Evolutionary conservation across 495 filamentous ascomycete genomes (phyloP), one percentile per base, ranked within the genome.

Genomic region (Hypoxylon subgilvum): DNA sequence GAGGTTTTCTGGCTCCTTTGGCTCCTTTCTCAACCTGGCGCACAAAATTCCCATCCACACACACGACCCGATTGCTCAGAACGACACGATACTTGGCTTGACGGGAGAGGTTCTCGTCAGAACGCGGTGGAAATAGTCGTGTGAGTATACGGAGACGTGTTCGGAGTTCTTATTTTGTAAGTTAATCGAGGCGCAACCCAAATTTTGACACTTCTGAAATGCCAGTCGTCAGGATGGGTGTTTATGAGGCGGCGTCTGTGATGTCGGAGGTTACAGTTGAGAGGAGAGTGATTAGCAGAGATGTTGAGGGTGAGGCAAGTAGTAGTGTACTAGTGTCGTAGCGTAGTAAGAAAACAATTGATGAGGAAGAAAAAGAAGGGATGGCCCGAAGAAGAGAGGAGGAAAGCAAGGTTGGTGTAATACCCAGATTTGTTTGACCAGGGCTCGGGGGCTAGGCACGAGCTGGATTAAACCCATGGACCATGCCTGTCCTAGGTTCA

Each of bases 381-480:
- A 61, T 61, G 53, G 64, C 36, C n/a, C n/a, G n/a, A n/a, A n/a
- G 58, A 23, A 51, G 27, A 56, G 54, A 50, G 61, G 56, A 56
- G 46, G 61, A 65, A 44, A 54, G 38, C 50, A 50, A 59, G 55
- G 55, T 60, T 52, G 61, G 61, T n/a, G n/a, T 65, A 65, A 60
- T 65, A 65, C 61, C 56, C 50, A 60, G 61, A 65, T 65, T 65
- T 60, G 56, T 61, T 65, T 61, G 61, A 65, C 61, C 45, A 65
- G 61, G 61, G 55, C 55, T 60, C 40, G 49, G 61, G 54, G 55
- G 61, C 61, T 61, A 65, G 61, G 61, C 61, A 61, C 31, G 55
- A 65, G 61, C 56, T 59, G 61, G 61, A 59, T 61, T 60, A 38
- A 45, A 50, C 60, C 56, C 30, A 51, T 45, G 55, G n/a, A n/a